Evolutionary conservation across 306 rosid genomes (phyloP), one percentile per base, ranked within the genome.

Genomic region (Cicer bijugum): DNA sequence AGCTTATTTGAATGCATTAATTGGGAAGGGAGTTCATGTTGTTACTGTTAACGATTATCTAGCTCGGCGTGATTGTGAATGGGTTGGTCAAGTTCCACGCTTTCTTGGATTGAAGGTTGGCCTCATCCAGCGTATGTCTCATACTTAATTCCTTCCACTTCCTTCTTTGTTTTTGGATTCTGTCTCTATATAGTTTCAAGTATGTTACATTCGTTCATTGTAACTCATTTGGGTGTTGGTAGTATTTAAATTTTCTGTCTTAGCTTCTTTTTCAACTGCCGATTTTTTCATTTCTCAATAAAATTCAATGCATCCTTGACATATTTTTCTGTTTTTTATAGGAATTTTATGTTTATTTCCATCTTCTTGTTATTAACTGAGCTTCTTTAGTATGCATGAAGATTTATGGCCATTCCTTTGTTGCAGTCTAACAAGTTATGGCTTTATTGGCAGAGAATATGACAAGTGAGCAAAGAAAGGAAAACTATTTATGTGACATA

Each of bases 21-120:
- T 83, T 52, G 99, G 99, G 70, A 91, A 87, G 67, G 99, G 99
- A 38, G 97, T 94, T 75, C 97, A 91, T 80, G 91, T 94, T 74
- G 97, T 94, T 70, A 94, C 99, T 43, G 97, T 94, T 66, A 94
- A 94, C 40, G 99, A 94, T 75, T 91, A 94, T 88, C 86, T 94
- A 71, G 99, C 99, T 47, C 89, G 97, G 37, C 84, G 97, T 5
- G 98, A 94, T 77, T 91, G 97, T 62, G 98, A 94, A 82, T 94
- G 98, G 98, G 98, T 94, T 78, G 98, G 97, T 77, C 98, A 94
- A 84, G 95, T 94, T 75, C 95, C 97, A 53, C 97, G 98, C 79
- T 94, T 94, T 85, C 98, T 94, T 78, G 97, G 98, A 73, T 75
- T 94, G 92, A 91, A 91, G 95, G 99, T 94, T 88, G 99, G 99